phyloP scores from a whole-genome alignment of 2,329 filamentous ascomycete species.

The Apiospora pterosperma region DNA sequence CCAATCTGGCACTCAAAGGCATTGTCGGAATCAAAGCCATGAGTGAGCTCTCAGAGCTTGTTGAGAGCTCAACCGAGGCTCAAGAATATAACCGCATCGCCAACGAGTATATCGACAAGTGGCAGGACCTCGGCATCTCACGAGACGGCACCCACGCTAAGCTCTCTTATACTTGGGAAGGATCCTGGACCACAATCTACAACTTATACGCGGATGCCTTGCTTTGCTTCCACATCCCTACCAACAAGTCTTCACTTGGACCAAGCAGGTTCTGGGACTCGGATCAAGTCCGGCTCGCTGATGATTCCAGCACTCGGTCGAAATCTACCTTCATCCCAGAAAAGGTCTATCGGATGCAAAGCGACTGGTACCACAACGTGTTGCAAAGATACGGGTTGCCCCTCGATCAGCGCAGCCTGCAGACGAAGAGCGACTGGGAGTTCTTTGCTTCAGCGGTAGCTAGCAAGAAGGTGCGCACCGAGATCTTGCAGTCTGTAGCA shows the following conservation, averaged over 20 bases:
- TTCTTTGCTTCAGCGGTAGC: constrained; percentile 83
- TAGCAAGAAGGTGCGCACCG: constrained; percentile 61
- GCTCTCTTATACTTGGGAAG: constrained; percentile 76
- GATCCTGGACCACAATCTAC: constrained; percentile 79
- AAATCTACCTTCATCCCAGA: constrained; percentile 62
- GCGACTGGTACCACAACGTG: constrained; percentile 75
- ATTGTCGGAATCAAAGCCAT: constrained; percentile 78
- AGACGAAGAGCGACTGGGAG: constrained; percentile 89
- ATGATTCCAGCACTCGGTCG: constrained; percentile 11
- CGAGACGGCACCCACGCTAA: constrained; percentile 71
- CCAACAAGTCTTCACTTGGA: constrained; percentile 13
- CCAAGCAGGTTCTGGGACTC: constrained; percentile 20
- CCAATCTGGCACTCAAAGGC: constrained; percentile 72
- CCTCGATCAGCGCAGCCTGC: constrained; percentile 76
- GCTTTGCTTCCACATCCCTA: constrained; percentile 69
- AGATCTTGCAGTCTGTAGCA: constrained; percentile 72
- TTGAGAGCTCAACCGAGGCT: constrained; percentile 56
- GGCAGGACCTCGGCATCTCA: constrained; percentile 68
- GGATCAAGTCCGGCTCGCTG: constrained; percentile 15
- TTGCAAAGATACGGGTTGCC: constrained; percentile 80
- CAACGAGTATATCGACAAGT: constrained; percentile 64
- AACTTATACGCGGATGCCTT: constrained; percentile 73
- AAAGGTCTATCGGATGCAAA: constrained; percentile 74
- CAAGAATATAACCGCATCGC: constrained; percentile 61
- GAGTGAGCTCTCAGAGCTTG: constrained; percentile 61